Evolutionary conservation across 176 grass and related monocot species (phyloP).

Genomic region (Phoenix roebelenii): DNA sequence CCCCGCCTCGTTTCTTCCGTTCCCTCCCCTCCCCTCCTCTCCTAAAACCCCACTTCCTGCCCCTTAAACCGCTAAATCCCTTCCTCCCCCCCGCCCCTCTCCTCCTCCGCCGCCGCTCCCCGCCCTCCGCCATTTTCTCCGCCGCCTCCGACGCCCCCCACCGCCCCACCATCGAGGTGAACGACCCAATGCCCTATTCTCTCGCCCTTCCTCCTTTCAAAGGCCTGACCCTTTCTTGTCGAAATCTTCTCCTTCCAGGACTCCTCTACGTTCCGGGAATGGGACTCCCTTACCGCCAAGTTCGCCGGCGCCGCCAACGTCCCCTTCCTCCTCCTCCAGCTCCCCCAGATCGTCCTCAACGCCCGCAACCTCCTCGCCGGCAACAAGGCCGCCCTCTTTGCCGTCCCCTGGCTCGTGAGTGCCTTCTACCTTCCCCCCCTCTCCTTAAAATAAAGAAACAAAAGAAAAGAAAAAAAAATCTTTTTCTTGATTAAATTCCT

Average conservation of each 20-base stretch:
- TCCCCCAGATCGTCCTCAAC: constrained; percentile 96
- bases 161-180: constrained; percentile 15
- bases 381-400: constrained; percentile 83
- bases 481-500: no score
- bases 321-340: constrained; percentile 94
- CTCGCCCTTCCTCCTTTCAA: background rate
- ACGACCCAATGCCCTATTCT: background rate
- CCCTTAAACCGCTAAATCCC: background rate
- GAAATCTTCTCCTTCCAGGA: constrained; percentile 8
- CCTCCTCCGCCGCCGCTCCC: constrained; percentile 22
- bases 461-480: no score
- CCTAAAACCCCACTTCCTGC: constrained; percentile 12
- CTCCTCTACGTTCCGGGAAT: constrained; percentile 49
- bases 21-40: background rate
- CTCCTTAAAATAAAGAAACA: no score
- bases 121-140: constrained; percentile 7
- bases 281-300: constrained; percentile 75
- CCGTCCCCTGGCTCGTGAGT: constrained; percentile 82
- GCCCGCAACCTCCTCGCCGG: constrained; percentile 81
- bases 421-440: no score
- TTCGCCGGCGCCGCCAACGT: constrained; percentile 68
- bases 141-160: constrained; percentile 15
- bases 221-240: background rate
- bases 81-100: constrained; percentile 22
- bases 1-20: background rate